phyloP scores from a whole-genome alignment of 495 filamentous ascomycete species.

The Penicillium cosmopolitanum region DNA sequence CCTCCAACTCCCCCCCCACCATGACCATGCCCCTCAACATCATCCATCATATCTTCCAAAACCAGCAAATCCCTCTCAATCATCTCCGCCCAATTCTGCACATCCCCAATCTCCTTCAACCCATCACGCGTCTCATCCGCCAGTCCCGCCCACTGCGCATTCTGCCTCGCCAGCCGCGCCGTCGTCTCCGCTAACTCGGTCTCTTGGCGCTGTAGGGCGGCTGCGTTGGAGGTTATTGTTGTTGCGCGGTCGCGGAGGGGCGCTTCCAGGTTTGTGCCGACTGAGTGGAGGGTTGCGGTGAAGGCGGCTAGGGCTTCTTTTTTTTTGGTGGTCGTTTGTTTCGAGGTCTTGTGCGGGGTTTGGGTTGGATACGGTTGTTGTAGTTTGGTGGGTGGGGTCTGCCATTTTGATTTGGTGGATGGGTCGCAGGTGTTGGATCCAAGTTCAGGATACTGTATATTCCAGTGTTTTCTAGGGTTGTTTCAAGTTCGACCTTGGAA shows the following conservation, averaged over 20 bases:
- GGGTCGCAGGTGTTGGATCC: background rate
- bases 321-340: conserved; percentile 23
- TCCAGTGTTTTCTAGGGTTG: too few species aligned
- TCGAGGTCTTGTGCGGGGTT: conserved; percentile 8
- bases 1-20: conserved; percentile 27
- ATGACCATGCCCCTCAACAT: conserved; percentile 53
- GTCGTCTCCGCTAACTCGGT: conserved; percentile 67
- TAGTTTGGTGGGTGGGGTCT: background rate
- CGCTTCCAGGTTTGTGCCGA: conserved; percentile 67
- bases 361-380: too few species aligned
- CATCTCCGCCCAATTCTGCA: conserved; percentile 98
- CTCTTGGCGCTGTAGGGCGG: conserved; percentile 72
- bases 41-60: conserved; percentile 80
- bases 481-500: too few species aligned
- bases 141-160: conserved; percentile 67
- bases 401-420: background rate
- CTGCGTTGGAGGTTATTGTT: conserved; percentile 74
- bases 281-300: conserved; percentile 74
- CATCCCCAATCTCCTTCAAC: conserved; percentile 91
- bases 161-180: conserved; percentile 69
- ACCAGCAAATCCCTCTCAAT: conserved; percentile 88
- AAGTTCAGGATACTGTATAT: too few species aligned
- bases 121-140: conserved; percentile 68
- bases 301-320: conserved; percentile 75
- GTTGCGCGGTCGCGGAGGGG: conserved; percentile 73